Percentiles rank a stretch among this genome's conserved stretches.
Evolutionary conservation across 768 basidiomycete genomes (phyloP).

Genomic region (Cytidiella melzeri): DNA sequence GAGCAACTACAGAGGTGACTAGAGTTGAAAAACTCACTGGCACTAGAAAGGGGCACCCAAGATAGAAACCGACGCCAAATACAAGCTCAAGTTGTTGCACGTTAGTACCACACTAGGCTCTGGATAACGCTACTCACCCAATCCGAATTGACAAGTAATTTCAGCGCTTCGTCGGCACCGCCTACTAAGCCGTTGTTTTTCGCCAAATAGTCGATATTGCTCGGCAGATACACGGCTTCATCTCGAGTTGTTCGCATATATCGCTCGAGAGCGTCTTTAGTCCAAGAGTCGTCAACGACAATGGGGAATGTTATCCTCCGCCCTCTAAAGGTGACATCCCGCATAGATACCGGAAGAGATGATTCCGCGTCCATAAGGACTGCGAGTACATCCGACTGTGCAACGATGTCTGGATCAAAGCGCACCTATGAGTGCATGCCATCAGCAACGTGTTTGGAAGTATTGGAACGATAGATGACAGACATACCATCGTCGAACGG

Average conservation of each 20-base stretch:
- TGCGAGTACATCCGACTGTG: conserved; percentile 38
- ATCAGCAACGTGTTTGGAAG: too few relatives aligned
- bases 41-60: conserved; percentile 58
- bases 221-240: conserved; percentile 60
- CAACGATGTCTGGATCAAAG: conserved; percentile 38
- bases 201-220: conserved; percentile 63
- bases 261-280: conserved; percentile 44
- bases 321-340: conserved; percentile 39
- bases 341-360: conserved; percentile 34
- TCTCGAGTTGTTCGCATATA: conserved; percentile 52
- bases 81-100: conserved; percentile 38
- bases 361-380: conserved; percentile 34
- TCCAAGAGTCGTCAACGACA: conserved; percentile 55
- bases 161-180: conserved; percentile 36
- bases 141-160: conserved; percentile 41
- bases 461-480: too few relatives aligned
- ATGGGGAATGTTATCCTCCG: conserved; percentile 57
- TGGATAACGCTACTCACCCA: conserved; percentile 32
- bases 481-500: conserved; percentile 49
- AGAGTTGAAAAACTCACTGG: conserved; percentile 34
- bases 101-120: background rate
- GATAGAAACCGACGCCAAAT: conserved; percentile 57
- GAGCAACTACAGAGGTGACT: background rate
- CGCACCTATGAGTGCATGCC: conserved; percentile 33
- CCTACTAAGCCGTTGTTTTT: conserved; percentile 50